phyloP scores from a whole-genome alignment of 148 eudicot species.

The Chenopodium formosanum region DNA sequence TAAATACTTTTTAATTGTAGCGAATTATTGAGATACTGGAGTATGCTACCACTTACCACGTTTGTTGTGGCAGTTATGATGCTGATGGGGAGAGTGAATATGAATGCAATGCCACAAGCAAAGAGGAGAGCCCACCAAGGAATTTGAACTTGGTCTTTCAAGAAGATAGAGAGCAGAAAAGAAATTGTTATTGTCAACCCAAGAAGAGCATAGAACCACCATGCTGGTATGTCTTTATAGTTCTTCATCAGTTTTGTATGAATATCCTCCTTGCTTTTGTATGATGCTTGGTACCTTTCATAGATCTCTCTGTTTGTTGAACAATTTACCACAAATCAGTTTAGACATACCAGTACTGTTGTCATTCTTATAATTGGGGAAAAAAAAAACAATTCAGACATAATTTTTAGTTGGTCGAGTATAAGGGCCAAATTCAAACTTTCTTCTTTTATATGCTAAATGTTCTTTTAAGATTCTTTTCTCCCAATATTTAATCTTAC shows the following conservation, averaged over 20 bases:
- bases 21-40: neutral
- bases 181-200: constrained; percentile 55
- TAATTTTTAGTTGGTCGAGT: too few relatives aligned
- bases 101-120: constrained; percentile 73
- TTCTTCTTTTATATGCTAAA: too few relatives aligned
- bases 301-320: constrained; percentile 68
- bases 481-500: too few relatives aligned
- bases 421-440: too few relatives aligned
- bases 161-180: constrained; percentile 60
- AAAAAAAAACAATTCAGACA: too few relatives aligned
- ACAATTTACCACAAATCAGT: constrained; percentile 3
- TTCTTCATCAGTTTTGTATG: constrained; percentile 83
- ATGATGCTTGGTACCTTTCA: constrained; percentile 64
- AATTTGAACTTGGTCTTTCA: constrained; percentile 78
- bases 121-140: constrained; percentile 99
- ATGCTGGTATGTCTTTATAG: constrained; percentile 89
- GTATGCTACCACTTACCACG: constrained; percentile 75
- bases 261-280: constrained; percentile 75
- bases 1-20: neutral
- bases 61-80: constrained; percentile 97
- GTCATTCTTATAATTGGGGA: neutral
- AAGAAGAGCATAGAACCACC: constrained; percentile 83
- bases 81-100: constrained; percentile 95
- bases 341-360: neutral
- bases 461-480: too few relatives aligned